phyloP scores from a whole-genome alignment of 805 yeast genomes.

The Cyberlindnera samutprakarnensis region DNA sequence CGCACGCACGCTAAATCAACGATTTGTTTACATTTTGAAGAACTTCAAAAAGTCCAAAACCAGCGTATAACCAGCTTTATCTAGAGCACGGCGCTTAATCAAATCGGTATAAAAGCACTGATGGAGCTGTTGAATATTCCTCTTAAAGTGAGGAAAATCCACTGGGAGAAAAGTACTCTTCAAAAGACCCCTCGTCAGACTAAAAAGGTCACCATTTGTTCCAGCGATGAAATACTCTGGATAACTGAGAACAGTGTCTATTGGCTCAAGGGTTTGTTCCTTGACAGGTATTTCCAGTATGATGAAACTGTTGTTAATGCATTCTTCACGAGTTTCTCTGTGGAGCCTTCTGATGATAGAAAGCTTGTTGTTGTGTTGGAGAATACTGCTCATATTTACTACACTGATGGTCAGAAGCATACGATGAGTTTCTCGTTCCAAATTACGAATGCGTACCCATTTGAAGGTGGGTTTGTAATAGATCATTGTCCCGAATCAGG shows the following conservation, averaged over 20 bases:
- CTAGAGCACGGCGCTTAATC: too few relatives aligned
- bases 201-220: too few relatives aligned
- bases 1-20: too few relatives aligned
- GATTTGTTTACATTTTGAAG: too few relatives aligned
- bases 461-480: slow-evolving; percentile 59
- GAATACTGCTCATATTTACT: slow-evolving; percentile 57
- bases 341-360: slow-evolving; percentile 9
- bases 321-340: slow-evolving; percentile 46
- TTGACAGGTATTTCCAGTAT: slow-evolving; percentile 41
- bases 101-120: too few relatives aligned
- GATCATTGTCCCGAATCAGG: slow-evolving; percentile 33
- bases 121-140: too few relatives aligned
- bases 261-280: slow-evolving; percentile 42
- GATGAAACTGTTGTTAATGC: slow-evolving; percentile 49
- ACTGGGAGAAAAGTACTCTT: too few relatives aligned
- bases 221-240: slow-evolving; percentile 15
- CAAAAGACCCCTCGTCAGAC: slow-evolving; percentile 4
- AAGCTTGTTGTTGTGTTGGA: slow-evolving; percentile 55
- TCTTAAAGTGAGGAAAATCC: too few relatives aligned
- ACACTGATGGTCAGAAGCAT: slow-evolving; percentile 49
- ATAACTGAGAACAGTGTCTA: slow-evolving; percentile 13
- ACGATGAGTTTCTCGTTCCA: slow-evolving; percentile 64
- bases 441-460: slow-evolving; percentile 52
- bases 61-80: too few relatives aligned
- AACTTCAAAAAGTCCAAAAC: too few relatives aligned